phyloP scores from a whole-genome alignment of 2,329 filamentous ascomycete genomes.

The Stemphylium vesicarium region DNA sequence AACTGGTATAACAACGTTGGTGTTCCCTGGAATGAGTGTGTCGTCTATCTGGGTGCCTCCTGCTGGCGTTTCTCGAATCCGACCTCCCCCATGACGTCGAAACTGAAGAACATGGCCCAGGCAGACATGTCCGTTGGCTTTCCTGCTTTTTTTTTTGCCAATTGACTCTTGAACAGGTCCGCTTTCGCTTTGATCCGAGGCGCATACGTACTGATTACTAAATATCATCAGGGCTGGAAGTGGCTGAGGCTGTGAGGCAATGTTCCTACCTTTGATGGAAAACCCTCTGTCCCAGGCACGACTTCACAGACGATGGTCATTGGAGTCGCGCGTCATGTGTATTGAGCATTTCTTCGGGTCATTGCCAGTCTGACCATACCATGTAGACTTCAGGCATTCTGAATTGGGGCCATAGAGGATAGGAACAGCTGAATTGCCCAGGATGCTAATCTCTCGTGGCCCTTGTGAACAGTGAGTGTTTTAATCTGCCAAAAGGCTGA shows the following conservation, averaged over 20 bases:
- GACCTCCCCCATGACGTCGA: conserved; percentile 41
- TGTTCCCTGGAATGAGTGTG: conserved; percentile 18
- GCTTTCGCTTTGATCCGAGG: conserved; percentile 33
- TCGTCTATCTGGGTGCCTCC: conserved; percentile 37
- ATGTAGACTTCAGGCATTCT: conserved; percentile 33
- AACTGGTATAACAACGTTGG: conserved; percentile 17
- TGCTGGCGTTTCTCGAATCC: conserved; percentile 46
- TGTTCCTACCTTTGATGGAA: conserved; percentile 28
- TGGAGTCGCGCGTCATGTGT: conserved; percentile 31
- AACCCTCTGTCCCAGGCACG: conserved; percentile 40
- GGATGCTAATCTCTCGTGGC: conserved; percentile 33
- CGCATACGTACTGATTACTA: conserved; percentile 32
- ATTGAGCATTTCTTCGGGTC: conserved; percentile 29
- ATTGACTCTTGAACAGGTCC: conserved; percentile 26
- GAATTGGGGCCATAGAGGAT: conserved; percentile 31
- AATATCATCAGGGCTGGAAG: background rate
- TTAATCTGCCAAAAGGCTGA: no score
- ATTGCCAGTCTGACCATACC: conserved; percentile 33
- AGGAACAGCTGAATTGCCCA: conserved; percentile 26
- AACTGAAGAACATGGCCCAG: conserved; percentile 38
- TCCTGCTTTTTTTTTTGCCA: conserved; percentile 15
- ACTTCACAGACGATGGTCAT: conserved; percentile 27
- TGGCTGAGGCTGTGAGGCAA: background rate
- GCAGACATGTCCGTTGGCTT: conserved; percentile 30
- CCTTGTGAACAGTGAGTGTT: conserved; percentile 5